These are phyloP conservation scores for Tetraselmis striata DNA, from an alignment of 139 green algal species.

Conservation along the genomic window DNA sequence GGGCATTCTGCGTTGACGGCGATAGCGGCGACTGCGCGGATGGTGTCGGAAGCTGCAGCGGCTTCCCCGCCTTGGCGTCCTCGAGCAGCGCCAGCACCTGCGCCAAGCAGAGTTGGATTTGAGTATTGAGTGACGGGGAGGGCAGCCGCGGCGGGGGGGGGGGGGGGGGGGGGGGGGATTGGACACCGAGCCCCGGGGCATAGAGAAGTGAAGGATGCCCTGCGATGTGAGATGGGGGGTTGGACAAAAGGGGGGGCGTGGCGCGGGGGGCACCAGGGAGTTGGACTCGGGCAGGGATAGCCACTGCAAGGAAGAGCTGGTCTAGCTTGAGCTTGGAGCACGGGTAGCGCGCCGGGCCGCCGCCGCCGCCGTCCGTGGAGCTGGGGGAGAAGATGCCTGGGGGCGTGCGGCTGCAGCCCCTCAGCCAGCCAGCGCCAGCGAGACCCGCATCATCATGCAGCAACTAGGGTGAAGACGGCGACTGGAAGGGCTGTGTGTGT, in stretches of 20 bases:
- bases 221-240: neutral
- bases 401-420: neutral
- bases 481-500: no score
- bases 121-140: neutral
- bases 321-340: constrained; percentile 90
- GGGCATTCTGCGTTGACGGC: constrained; percentile 38
- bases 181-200: neutral
- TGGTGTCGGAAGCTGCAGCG: constrained; percentile 35
- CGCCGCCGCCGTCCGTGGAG: neutral
- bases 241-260: no score
- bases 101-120: no score
- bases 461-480: no score
- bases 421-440: no score
- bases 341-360: constrained; percentile 31
- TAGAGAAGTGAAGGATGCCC: neutral
- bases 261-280: constrained; percentile 81
- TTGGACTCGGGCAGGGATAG: constrained; percentile 84
- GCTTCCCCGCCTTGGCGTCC: constrained; percentile 66
- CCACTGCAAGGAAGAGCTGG: constrained; percentile 94
- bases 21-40: constrained; percentile 37
- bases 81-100: constrained; percentile 74
- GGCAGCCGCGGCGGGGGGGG: neutral
- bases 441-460: no score
- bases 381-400: neutral
- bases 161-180: neutral